Evolutionary conservation across 2,329 filamentous ascomycete species (phyloP).

Genomic region (Ceratocystis destructans): DNA sequence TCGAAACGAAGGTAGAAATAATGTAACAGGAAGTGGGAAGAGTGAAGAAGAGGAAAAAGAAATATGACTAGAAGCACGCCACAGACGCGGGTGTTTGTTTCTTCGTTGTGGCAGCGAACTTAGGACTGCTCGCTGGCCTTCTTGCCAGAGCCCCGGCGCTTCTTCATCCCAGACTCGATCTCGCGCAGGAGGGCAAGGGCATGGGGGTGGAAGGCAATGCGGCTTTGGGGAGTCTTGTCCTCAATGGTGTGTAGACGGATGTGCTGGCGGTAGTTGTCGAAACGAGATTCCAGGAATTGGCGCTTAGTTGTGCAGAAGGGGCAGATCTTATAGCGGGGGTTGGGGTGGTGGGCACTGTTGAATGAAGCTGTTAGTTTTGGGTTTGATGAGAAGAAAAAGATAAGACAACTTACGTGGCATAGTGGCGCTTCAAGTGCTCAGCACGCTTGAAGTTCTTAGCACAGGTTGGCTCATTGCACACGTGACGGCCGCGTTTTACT

Average conservation of each 20-base stretch:
- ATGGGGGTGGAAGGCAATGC: constrained; percentile 25
- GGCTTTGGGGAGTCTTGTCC: constrained; percentile 22
- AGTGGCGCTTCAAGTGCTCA: constrained; percentile 44
- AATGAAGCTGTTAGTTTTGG: not conserved
- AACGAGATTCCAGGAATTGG: constrained; percentile 21
- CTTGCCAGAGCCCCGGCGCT: constrained; percentile 19
- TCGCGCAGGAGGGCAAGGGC: constrained; percentile 23
- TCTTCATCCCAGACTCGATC: constrained; percentile 19
- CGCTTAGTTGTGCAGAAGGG: constrained; percentile 19
- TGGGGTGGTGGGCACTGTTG: constrained; percentile 18
- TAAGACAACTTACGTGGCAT: constrained; percentile 33
- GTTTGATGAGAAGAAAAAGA: not conserved
- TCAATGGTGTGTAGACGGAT: constrained; percentile 28
- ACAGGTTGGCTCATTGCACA: constrained; percentile 36
- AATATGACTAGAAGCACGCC: constrained; percentile 9
- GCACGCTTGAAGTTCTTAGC: constrained; percentile 37
- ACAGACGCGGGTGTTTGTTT: constrained; percentile 3
- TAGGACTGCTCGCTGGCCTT: constrained; percentile 15
- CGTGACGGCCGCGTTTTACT: constrained; percentile 29
- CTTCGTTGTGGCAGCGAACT: not conserved
- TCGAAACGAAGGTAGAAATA: constrained; percentile 12
- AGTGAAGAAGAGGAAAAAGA: constrained; percentile 7
- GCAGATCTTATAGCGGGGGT: constrained; percentile 16
- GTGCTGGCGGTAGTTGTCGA: constrained; percentile 30
- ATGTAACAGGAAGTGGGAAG: constrained; percentile 8